Evolutionary conservation across 768 basidiomycete genomes (phyloP).

Genomic region (Russula emetica): DNA sequence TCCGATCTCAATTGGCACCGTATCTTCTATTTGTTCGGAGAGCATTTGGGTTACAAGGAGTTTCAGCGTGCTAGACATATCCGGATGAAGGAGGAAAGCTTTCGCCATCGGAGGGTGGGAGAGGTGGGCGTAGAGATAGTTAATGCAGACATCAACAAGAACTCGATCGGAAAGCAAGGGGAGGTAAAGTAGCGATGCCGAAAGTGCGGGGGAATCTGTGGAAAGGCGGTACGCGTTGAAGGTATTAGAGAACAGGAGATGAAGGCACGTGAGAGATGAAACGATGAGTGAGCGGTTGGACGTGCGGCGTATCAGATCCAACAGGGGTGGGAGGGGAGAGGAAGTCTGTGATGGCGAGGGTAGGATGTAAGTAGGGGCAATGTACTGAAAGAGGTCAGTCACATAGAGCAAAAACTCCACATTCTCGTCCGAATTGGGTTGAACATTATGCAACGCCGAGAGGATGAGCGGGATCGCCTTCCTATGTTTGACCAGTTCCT

Average conservation of each 20-base stretch:
- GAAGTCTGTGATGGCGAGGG: slow-evolving; percentile 33
- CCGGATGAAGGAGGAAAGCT: slow-evolving; percentile 65
- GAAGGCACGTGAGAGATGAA: slow-evolving; percentile 55
- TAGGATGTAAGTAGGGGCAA: slow-evolving; percentile 46
- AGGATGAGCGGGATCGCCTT: slow-evolving; percentile 65
- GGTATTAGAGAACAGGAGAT: slow-evolving; percentile 57
- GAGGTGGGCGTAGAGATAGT: slow-evolving; percentile 71
- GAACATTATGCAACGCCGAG: slow-evolving; percentile 58
- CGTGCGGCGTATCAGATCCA: slow-evolving; percentile 51
- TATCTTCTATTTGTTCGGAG: slow-evolving; percentile 68
- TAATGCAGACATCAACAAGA: slow-evolving; percentile 66
- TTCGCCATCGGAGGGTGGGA: slow-evolving; percentile 72
- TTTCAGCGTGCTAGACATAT: slow-evolving; percentile 66
- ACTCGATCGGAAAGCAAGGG: slow-evolving; percentile 67
- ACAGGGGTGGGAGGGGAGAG: slow-evolving; percentile 55
- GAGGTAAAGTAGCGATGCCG: slow-evolving; percentile 63
- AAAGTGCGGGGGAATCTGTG: slow-evolving; percentile 55
- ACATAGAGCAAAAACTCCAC: slow-evolving; percentile 67
- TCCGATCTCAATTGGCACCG: slow-evolving; percentile 58
- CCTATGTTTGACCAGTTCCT: slow-evolving; percentile 53
- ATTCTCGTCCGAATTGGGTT: slow-evolving; percentile 59
- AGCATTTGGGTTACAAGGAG: slow-evolving; percentile 65
- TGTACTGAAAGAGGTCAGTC: slow-evolving; percentile 65
- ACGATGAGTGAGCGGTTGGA: slow-evolving; percentile 76
- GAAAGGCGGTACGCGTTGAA: slow-evolving; percentile 52